These are phyloP conservation scores for Fusarium sp. DNA, from an alignment of 2,329 filamentous ascomycete species.

Conservation along the genomic window DNA sequence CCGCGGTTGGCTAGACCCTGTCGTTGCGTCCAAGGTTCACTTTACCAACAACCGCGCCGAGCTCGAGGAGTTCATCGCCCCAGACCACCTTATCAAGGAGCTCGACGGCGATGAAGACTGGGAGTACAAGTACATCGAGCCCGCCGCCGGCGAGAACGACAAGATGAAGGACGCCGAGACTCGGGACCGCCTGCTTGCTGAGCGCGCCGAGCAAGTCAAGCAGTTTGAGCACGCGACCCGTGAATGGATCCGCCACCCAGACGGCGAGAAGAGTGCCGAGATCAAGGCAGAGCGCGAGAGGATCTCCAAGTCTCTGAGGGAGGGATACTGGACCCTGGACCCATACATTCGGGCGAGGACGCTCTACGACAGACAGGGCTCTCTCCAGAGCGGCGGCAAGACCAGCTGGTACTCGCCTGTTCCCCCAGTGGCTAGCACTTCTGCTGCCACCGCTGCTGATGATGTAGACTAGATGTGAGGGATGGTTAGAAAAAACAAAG, in stretches of 20 bases:
- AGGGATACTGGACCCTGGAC: constrained; percentile 90
- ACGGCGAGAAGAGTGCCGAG: constrained; percentile 56
- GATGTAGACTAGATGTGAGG: constrained; percentile 56
- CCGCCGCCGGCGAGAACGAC: constrained; percentile 79
- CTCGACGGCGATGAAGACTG: constrained; percentile 89
- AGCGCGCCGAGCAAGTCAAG: constrained; percentile 72
- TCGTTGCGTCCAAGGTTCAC: constrained; percentile 92
- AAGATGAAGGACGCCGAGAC: constrained; percentile 74
- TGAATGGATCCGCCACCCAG: constrained; percentile 71
- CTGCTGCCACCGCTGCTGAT: constrained; percentile 55
- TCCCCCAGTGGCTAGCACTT: constrained; percentile 46
- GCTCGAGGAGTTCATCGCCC: constrained; percentile 79
- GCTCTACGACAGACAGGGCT: constrained; percentile 84
- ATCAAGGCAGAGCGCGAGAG: constrained; percentile 68
- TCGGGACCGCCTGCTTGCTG: constrained; percentile 70
- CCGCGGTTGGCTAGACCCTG: constrained; percentile 94
- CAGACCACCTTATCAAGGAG: constrained; percentile 79
- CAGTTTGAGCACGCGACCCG: constrained; percentile 80
- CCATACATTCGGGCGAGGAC: constrained; percentile 85
- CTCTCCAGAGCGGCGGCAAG: constrained; percentile 74
- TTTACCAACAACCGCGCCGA: constrained; percentile 88
- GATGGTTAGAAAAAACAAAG: constrained; percentile 1
- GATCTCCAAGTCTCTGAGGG: constrained; percentile 71
- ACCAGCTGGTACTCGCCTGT: constrained; percentile 73
- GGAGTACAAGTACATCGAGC: constrained; percentile 85